A percentile compares a stretch with the other conserved stretches of the same genome.
Conservation (phyloP, 2,329 filamentous ascomycete genomes). For the Diaporthe velutina region DNA sequence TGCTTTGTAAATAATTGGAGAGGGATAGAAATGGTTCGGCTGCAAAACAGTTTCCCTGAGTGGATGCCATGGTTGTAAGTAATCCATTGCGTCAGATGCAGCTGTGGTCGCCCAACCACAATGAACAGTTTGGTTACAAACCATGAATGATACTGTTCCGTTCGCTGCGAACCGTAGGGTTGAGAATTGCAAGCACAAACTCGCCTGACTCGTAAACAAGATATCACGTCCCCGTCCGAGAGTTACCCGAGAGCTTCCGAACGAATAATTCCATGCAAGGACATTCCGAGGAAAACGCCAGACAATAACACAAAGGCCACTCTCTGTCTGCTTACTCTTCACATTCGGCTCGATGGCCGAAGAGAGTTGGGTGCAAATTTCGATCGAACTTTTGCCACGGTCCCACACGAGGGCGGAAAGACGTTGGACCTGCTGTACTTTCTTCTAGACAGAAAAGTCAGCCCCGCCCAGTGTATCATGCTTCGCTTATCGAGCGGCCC, state of each 20-base stretch:
- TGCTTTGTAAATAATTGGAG: not conserved
- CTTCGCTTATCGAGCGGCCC: slow-evolving; percentile 17
- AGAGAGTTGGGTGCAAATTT: not conserved
- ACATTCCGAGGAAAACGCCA: not conserved
- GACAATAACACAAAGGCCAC: not conserved
- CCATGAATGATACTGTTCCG: too few species aligned
- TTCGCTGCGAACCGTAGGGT: not conserved
- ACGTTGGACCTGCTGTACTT: not conserved
- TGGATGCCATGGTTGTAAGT: not conserved
- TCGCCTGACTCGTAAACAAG: not conserved
- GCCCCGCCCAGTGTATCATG: not conserved
- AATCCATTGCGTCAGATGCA: too few species aligned
- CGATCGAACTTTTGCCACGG: not conserved
- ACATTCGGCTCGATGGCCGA: not conserved
- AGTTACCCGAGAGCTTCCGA: not conserved
- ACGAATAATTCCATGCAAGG: not conserved
- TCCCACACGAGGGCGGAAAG: not conserved
- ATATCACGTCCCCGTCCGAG: not conserved
- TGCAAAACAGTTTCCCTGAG: not conserved
- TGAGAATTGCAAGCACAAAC: not conserved
- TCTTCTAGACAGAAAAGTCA: not conserved
- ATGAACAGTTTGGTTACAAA: not conserved
- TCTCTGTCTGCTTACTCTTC: not conserved
- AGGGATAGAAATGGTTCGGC: too few species aligned
- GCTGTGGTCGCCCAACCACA: not conserved